Evolutionary conservation across 208 protist species (phyloP), one percentile per base, ranked within the genome.

Genomic region (Wallacemonas sp.): DNA sequence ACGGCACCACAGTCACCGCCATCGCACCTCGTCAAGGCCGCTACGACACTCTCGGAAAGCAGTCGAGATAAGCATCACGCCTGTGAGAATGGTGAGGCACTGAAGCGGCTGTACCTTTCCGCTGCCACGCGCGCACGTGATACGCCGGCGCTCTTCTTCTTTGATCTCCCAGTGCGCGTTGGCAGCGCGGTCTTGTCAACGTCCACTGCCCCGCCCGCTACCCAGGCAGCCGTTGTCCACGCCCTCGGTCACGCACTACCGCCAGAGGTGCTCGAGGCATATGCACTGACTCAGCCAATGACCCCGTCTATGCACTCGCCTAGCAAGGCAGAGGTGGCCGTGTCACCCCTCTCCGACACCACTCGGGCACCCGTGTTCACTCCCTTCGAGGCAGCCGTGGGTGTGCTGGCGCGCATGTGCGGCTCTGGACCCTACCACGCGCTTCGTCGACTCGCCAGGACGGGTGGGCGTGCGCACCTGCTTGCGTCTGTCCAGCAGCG

Each of bases 351-450:
- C n/a, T n/a, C n/a, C n/a, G n/a, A n/a, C n/a, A n/a, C n/a, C n/a
- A n/a, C n/a, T n/a, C n/a, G n/a, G n/a, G n/a, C n/a, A n/a, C n/a
- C n/a, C n/a, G n/a, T n/a, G n/a, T n/a, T n/a, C n/a, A 71, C 63
- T 5, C 75, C 72, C 19, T 66, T 71, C 22, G 34, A 52, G 36
- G 41, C n/a, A 24, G 55, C 78, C 17, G 15, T 88, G 27, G 29
- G 29, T 2, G 45, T 85, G 21, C 75, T 93, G 26, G 45, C 60
- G 13, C 2, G 54, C 17, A 89, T 89, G 82, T 32, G 74, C 29
- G 87, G 87, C 6, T 33, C 73, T 45, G 65, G 76, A 15, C 68
- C 82, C 1, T 93, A 93, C 55, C 67, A 72, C 60, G 81, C 78
- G 12, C 37, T 71, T 3, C 50, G 50, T 8, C 50, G 50, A 3